A percentile compares a stretch with the other conserved stretches of the same genome.
Conservation (phyloP, 1,284 basidiomycete genomes). For the Coniferiporia sulphurascens region DNA sequence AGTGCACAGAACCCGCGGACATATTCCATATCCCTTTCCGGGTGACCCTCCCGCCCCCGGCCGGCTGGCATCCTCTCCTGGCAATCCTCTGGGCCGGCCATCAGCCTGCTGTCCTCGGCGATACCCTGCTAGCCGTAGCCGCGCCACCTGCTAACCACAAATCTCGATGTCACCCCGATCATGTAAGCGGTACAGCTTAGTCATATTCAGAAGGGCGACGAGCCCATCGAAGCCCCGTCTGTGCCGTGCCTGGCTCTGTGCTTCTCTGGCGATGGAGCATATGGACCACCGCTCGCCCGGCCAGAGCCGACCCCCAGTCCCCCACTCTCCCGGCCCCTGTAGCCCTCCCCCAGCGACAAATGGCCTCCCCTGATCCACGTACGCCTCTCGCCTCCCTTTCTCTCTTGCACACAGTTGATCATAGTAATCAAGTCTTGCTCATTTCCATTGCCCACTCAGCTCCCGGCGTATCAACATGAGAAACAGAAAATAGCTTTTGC, state of each 20-base stretch:
- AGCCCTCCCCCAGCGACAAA: background rate
- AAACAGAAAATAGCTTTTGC: background rate
- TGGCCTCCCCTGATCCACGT: background rate
- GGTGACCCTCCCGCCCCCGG: background rate
- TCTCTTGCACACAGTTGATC: no score
- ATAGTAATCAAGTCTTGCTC: no score
- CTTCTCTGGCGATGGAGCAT: constrained; percentile 3
- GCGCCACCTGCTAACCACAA: background rate
- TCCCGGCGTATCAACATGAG: background rate
- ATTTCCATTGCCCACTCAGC: no score
- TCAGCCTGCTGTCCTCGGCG: constrained; percentile 6
- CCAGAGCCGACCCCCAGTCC: background rate
- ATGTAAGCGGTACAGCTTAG: background rate
- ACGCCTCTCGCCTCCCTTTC: no score
- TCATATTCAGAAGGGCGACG: background rate
- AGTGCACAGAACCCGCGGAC: constrained; percentile 2
- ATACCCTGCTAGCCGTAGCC: background rate
- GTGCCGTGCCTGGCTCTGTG: constrained; percentile 5
- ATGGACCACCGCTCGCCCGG: background rate
- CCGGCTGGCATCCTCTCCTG: background rate
- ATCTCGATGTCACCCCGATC: background rate
- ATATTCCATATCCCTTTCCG: background rate
- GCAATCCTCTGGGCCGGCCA: background rate
- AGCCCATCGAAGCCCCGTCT: background rate
- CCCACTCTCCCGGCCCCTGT: background rate